Base-by-base conservation (phyloP, 2,329 filamentous ascomycete species). In the Clarireedia sp. region DNA sequence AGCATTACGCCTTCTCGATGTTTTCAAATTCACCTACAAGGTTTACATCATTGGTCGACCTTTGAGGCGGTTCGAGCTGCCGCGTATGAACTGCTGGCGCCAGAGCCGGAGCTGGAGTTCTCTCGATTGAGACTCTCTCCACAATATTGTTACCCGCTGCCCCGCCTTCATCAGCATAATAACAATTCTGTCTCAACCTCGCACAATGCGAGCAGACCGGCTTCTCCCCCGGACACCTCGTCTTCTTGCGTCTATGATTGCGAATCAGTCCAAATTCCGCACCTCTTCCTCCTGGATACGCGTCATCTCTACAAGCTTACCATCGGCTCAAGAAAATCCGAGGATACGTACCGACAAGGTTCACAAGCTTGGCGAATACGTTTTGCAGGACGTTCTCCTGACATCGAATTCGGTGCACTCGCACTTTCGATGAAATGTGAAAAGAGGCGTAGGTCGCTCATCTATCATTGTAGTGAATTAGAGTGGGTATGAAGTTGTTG, bases 191-290 rank as follows among this genome's bases (percentile, higher is more conserved):
- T 5, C 71, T 69, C 29, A 78, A 67, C n/a, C 76, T 71, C 33
- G 71, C 68, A 64, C 76, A 79, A 51, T 75, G 71, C 2, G 76
- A 77, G 61, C 76, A 79, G 0, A 69, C 61, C 0, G 76, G 76
- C 55, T 74, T 71, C 60, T 78, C 76, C 8, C 76, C 76, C 1
- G 75, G 74, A 57, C 76, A 79, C 65, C 72, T 72, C 29, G 74
- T 73, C 63, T 79, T 79, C 64, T 78, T 79, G 43, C 76, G 71
- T 56, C 76, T 78, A 14, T 43, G 5, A 19, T 17, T 38, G 12
- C 29, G n/a, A 12, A 37, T 55, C 16, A 51, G 36, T 57, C 48
- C 8, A 14, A 48, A 46, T 16, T 26, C 43, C 5, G 5, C 41
- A 19, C 1, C 19, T 16, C 19, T n/a, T 24, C 43, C 19, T n/a